Base-by-base conservation (phyloP, 225 moss, liverwort and hornwort species). In the Anthoceros angustus region DNA sequence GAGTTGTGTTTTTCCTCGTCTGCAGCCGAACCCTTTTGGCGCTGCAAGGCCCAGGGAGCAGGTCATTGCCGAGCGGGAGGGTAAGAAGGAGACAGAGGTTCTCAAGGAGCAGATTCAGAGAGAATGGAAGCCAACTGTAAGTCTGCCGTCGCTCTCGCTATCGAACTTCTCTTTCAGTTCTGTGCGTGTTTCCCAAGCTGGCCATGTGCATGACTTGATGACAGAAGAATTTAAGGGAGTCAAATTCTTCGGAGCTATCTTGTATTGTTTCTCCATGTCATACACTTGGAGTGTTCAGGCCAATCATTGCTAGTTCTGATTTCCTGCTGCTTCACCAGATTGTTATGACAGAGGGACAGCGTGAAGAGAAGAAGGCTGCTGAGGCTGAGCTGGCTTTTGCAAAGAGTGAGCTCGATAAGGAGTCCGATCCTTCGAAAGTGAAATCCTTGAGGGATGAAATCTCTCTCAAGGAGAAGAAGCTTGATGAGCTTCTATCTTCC, bases 41-140 rank as follows among this genome's bases (percentile, higher is more conserved):
- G 88, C 91, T n/a, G 95, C 95, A 65, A 80, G 95, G 70, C 95
- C 95, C 16, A 83, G 95, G 42, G 95, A 98, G 71, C 95, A 98
- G 87, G 91, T 98, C 8, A 98, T 98, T 68, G 95, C 95, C 1
- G 95, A 98, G 77, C 80, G 95, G 62, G 87, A 86, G 70, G 95
- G 95, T 61, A 98, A 98, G 70, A 98, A 91, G 69, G 95, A 98
- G 67, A 85, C 85, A 8, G 95, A 98, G 74, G 88, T 98, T 0
- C 32, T 98, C 42, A 74, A 91, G 79, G 95, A 98, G 77, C 91
- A 98, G 76, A 85, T 86, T 32, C 83, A 86, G 10, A 98, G 88
- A 71, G 91, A 91, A 84, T 98, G 95, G 95, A 98, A 98, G 72
- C 92, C 92, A 25, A 88, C 88, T 76, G 95, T 98, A 72, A 81